Conservation (phyloP, 139 green algal genomes). For the Mychonastes homosphaera region DNA sequence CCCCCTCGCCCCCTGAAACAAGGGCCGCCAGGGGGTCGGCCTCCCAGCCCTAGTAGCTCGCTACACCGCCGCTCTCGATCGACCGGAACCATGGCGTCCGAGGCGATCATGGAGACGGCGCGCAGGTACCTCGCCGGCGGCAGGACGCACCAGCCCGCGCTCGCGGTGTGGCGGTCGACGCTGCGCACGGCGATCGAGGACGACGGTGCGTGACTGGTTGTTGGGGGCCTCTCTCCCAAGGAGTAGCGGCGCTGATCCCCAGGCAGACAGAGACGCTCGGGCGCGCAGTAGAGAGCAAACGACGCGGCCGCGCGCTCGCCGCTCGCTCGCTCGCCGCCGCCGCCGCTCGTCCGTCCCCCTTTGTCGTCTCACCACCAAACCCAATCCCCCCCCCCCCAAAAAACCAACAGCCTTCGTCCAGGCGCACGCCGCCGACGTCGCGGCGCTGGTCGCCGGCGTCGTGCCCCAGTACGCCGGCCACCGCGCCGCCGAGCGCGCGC, state of each 20-base stretch:
- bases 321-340: background rate
- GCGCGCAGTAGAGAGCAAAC: background rate
- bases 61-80: too few species aligned
- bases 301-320: background rate
- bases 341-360: background rate
- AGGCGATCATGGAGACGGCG: too few species aligned
- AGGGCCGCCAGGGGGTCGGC: too few species aligned
- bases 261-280: background rate
- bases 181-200: conserved; percentile 29
- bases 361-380: background rate
- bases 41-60: too few species aligned
- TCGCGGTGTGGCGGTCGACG: too few species aligned
- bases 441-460: conserved; percentile 19
- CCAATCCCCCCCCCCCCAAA: background rate
- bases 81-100: too few species aligned
- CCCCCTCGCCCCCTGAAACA: too few species aligned
- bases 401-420: conserved; percentile 42
- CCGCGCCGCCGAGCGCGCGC: conserved; percentile 9
- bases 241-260: too few species aligned
- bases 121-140: too few species aligned
- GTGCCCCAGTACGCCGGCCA: conserved; percentile 15
- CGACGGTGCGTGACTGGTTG: conserved; percentile 10
- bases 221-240: too few species aligned
- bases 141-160: too few species aligned
- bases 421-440: conserved; percentile 30